These are phyloP conservation scores for Aspergillus neotritici DNA, from an alignment of 2,329 filamentous ascomycete genomes.

Conservation along the genomic window DNA sequence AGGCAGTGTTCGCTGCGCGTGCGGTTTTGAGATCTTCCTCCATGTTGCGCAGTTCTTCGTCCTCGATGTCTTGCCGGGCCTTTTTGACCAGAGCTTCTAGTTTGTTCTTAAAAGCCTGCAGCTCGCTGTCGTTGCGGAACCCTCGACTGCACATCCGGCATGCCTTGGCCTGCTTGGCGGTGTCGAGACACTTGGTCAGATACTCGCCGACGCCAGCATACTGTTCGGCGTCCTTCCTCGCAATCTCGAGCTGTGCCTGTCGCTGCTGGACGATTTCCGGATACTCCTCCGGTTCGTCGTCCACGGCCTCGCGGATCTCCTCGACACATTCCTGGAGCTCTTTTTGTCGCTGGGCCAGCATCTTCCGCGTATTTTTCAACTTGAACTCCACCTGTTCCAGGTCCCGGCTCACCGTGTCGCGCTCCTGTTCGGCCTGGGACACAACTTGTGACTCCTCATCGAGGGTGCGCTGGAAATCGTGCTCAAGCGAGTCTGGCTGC, in stretches of 20 bases:
- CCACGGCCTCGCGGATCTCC: conserved; percentile 55
- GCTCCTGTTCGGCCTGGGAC: conserved; percentile 60
- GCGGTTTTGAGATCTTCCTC: conserved; percentile 59
- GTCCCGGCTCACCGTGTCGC: conserved; percentile 66
- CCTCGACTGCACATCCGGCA: conserved; percentile 71
- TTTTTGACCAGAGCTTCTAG: conserved; percentile 54
- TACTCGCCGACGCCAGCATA: conserved; percentile 65
- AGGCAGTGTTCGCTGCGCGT: conserved; percentile 59
- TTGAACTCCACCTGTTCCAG: conserved; percentile 71
- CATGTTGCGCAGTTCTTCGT: conserved; percentile 57
- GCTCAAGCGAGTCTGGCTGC: conserved; percentile 64
- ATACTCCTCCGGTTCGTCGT: conserved; percentile 48
- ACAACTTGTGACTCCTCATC: conserved; percentile 54
- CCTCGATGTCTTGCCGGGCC: conserved; percentile 51
- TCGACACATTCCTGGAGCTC: conserved; percentile 59
- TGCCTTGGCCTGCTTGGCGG: conserved; percentile 61
- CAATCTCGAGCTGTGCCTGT: conserved; percentile 47
- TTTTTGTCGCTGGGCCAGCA: conserved; percentile 57
- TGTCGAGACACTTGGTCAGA: conserved; percentile 62
- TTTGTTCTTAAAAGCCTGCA: conserved; percentile 59
- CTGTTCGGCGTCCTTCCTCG: conserved; percentile 61
- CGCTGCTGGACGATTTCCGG: conserved; percentile 48
- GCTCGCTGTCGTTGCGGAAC: conserved; percentile 57
- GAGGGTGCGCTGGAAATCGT: conserved; percentile 60
- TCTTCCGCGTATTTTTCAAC: conserved; percentile 60